Percentiles rank a stretch among this genome's conserved stretches.
phyloP scores from a whole-genome alignment of 371 early-diverging fungal genomes.

The Zychaea mexicana region DNA sequence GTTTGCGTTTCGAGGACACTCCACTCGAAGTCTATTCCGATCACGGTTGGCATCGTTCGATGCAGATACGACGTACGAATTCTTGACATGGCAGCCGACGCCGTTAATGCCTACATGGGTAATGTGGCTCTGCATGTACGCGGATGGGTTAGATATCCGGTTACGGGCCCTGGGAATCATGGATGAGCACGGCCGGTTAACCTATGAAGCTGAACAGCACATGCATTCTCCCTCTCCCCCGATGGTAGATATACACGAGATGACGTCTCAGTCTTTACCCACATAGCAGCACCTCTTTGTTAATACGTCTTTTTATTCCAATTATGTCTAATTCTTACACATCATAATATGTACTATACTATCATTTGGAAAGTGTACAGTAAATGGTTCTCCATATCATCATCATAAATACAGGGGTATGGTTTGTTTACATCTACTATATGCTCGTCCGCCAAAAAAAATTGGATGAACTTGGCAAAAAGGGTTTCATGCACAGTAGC shows the following conservation, averaged over 20 bases:
- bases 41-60: conserved; percentile 20
- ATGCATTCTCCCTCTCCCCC: no score
- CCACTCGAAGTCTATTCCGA: conserved; percentile 30
- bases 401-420: background rate
- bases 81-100: conserved; percentile 37
- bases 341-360: no score
- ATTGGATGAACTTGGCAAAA: no score
- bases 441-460: background rate
- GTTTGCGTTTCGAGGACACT: conserved; percentile 30
- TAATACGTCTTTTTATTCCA: no score
- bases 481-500: no score
- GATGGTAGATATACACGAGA: conserved; percentile 15
- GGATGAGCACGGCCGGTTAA: conserved; percentile 26
- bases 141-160: conserved; percentile 42
- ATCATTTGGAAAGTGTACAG: no score
- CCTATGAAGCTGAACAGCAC: background rate
- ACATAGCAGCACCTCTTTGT: background rate
- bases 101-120: conserved; percentile 29
- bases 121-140: conserved; percentile 34
- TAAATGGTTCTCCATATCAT: background rate
- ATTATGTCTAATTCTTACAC: no score
- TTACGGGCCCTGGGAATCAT: conserved; percentile 33
- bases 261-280: conserved; percentile 17
- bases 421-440: no score
- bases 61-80: conserved; percentile 22